Conservation (phyloP, 148 eudicot genomes). For the Rhododendron ovatum region DNA sequence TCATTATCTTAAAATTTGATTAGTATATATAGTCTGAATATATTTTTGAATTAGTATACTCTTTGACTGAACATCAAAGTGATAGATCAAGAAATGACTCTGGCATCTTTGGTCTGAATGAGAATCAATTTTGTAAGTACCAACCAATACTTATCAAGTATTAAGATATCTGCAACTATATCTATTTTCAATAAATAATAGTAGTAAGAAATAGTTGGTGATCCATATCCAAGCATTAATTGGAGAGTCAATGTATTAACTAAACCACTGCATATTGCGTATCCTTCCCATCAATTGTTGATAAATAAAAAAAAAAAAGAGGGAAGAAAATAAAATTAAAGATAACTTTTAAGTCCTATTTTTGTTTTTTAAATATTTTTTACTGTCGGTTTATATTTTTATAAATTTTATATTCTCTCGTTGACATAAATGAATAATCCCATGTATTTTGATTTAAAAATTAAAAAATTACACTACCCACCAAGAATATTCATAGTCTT, state of each 20-base stretch:
- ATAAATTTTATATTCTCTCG: background rate
- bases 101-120: background rate
- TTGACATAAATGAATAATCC: background rate
- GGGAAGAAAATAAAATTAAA: background rate
- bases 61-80: background rate
- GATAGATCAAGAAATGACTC: background rate
- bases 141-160: background rate
- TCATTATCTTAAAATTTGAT: background rate
- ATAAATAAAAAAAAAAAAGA: background rate
- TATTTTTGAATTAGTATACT: background rate
- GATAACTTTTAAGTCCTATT: background rate
- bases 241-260: background rate
- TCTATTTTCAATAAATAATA: background rate
- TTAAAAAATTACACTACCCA: background rate
- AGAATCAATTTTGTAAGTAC: background rate
- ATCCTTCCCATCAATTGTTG: background rate
- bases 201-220: slow-evolving; percentile 11
- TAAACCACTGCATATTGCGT: background rate
- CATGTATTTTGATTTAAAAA: background rate
- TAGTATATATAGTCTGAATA: background rate
- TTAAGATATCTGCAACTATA: background rate
- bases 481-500: background rate
- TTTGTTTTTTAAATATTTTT: background rate
- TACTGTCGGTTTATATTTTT: background rate
- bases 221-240: slow-evolving; percentile 7